Evolutionary conservation across 1,284 basidiomycete genomes (phyloP).

Genomic region (Amylostereum areolatum): DNA sequence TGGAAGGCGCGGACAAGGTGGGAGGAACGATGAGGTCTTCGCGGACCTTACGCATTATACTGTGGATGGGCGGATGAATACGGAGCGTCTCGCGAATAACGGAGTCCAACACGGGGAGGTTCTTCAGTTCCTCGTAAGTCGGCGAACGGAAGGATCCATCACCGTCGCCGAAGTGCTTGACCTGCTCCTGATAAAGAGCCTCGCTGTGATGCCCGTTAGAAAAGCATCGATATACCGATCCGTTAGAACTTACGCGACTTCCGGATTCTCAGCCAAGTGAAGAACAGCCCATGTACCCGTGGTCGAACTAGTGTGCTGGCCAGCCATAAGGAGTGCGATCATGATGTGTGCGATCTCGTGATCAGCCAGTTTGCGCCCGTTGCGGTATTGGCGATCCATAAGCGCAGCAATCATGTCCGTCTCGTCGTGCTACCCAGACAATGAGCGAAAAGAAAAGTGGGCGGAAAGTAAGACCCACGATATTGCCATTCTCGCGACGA

Average conservation of each 20-base stretch:
- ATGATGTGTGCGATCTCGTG: conserved; percentile 96
- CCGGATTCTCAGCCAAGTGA: conserved; percentile 69
- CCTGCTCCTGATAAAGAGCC: conserved; percentile 85
- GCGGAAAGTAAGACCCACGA: conserved; percentile 27
- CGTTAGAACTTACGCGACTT: not conserved
- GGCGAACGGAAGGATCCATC: conserved; percentile 79
- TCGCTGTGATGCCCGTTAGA: no score
- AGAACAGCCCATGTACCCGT: conserved; percentile 91
- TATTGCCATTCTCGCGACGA: conserved; percentile 47
- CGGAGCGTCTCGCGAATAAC: conserved; percentile 92
- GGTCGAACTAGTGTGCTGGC: conserved; percentile 96
- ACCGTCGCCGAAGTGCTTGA: conserved; percentile 73
- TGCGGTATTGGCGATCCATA: conserved; percentile 81
- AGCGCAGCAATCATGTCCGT: conserved; percentile 94
- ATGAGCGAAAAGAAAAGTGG: not conserved
- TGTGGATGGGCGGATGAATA: conserved; percentile 91
- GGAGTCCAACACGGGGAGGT: conserved; percentile 81
- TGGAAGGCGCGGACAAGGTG: conserved; percentile 73
- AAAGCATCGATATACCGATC: no score
- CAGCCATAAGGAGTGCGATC: conserved; percentile 95
- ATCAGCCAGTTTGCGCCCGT: conserved; percentile 75
- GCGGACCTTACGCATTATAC: conserved; percentile 86
- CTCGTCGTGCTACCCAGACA: conserved; percentile 48
- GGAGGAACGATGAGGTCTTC: conserved; percentile 80
- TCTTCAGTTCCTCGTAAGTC: conserved; percentile 83